Evolutionary conservation across 1,284 basidiomycete species (phyloP).

Genomic region (Cryptococcus sp.): DNA sequence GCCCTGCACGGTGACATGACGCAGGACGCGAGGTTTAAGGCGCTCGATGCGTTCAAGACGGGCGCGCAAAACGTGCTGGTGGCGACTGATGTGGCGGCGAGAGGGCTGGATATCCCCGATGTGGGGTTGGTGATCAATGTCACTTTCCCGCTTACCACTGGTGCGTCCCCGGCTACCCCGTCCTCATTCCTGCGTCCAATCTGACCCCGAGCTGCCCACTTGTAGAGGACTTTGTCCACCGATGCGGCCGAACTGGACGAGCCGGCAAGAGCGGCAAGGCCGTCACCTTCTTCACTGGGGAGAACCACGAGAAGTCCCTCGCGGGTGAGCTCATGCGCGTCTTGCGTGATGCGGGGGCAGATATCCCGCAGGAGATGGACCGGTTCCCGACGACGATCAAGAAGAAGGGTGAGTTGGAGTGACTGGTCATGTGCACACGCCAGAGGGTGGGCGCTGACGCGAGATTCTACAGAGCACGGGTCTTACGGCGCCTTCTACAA

Average conservation of each 20-base stretch:
- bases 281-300: conserved; percentile 95
- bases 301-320: conserved; percentile 75
- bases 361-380: conserved; percentile 67
- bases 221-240: conserved; percentile 79
- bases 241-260: conserved; percentile 93
- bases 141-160: conserved; percentile 93
- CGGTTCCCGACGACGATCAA: conserved; percentile 97
- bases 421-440: background rate
- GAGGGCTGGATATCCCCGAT: conserved; percentile 95
- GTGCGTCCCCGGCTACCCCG: conserved; percentile 52
- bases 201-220: background rate
- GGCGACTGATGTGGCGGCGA: conserved; percentile 95
- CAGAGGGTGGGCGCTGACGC: background rate
- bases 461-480: conserved; percentile 36
- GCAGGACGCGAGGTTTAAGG: conserved; percentile 79
- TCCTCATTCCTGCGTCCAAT: background rate
- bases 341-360: conserved; percentile 77
- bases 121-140: conserved; percentile 92
- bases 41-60: conserved; percentile 84
- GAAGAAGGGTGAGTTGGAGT: conserved; percentile 65
- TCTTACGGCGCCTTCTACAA: conserved; percentile 68
- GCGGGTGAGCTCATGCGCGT: conserved; percentile 94
- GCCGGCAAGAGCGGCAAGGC: conserved; percentile 88
- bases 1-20: conserved; percentile 90
- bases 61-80: conserved; percentile 82